Percentiles rank a stretch among this genome's conserved stretches.
Conservation (phyloP, 2,329 filamentous ascomycete genomes). For the Claviceps quebecensis region DNA sequence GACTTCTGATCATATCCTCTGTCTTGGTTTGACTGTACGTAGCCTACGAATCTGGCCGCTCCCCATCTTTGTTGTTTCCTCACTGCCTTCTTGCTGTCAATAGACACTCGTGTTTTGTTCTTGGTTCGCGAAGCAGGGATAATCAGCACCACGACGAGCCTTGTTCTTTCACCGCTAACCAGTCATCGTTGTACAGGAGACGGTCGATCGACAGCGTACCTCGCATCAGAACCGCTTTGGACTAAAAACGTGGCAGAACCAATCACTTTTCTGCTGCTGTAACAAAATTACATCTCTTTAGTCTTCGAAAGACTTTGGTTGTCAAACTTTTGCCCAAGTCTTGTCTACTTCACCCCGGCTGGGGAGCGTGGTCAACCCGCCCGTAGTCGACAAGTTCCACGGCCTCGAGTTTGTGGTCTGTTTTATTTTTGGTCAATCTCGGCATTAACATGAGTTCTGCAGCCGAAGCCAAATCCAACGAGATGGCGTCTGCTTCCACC, state of each 20-base stretch:
- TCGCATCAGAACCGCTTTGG: background rate
- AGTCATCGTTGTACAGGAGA: background rate
- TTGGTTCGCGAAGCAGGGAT: background rate
- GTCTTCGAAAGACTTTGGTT: conserved; percentile 1
- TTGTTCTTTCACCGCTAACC: background rate
- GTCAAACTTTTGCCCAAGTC: conserved; percentile 1
- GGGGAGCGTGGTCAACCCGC: conserved; percentile 9
- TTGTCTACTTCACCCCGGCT: conserved; percentile 6
- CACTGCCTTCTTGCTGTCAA: background rate
- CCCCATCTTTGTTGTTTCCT: background rate
- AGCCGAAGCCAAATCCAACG: conserved; percentile 15
- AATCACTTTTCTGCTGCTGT: background rate
- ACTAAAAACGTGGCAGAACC: background rate
- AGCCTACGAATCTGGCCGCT: background rate
- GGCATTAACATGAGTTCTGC: conserved; percentile 11
- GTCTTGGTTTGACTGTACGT: background rate
- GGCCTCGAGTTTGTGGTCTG: background rate
- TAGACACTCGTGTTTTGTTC: background rate
- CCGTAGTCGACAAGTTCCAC: conserved; percentile 4
- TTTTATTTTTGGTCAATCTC: background rate
- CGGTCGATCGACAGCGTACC: background rate
- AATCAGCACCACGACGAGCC: background rate
- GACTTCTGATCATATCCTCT: background rate
- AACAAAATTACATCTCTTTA: background rate
- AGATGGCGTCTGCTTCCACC: conserved; percentile 42